These are phyloP conservation scores for Neohortaea acidophila DNA, from an alignment of 495 filamentous ascomycete genomes.

Conservation along the genomic window DNA sequence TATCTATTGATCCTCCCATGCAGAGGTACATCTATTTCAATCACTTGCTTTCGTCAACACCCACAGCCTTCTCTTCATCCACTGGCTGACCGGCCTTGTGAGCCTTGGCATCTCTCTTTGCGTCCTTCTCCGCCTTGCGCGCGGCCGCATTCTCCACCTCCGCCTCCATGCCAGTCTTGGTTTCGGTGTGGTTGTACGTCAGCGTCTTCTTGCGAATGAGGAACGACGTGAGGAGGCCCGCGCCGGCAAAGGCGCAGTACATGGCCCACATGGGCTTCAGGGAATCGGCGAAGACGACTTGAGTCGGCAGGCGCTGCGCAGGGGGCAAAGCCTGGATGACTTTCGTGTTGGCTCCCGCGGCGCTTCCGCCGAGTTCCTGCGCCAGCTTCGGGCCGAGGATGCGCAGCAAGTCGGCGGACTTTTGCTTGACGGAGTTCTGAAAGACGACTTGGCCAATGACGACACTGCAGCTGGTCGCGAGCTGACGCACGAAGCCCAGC, in stretches of 20 bases:
- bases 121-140: conserved; percentile 16
- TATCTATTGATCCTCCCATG: too few relatives aligned
- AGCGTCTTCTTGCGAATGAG: conserved; percentile 28
- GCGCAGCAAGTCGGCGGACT: conserved; percentile 13
- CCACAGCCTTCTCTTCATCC: too few relatives aligned
- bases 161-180: conserved; percentile 27
- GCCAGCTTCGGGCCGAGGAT: conserved; percentile 23
- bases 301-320: conserved; percentile 21
- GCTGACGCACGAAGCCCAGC: conserved; percentile 56
- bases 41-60: too few relatives aligned
- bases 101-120: conserved; percentile 18
- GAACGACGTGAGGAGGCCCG: conserved; percentile 25
- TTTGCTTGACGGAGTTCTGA: conserved; percentile 38
- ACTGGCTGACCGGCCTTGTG: too few relatives aligned
- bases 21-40: too few relatives aligned
- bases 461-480: conserved; percentile 55
- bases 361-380: conserved; percentile 26
- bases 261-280: conserved; percentile 36
- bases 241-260: conserved; percentile 27
- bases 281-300: conserved; percentile 28
- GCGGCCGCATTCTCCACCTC: conserved; percentile 22
- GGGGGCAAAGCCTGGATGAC: conserved; percentile 27
- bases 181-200: conserved; percentile 24
- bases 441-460: conserved; percentile 74
- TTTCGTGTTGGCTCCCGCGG: conserved; percentile 31